Evolutionary conservation across 2,329 filamentous ascomycete species (phyloP).

Genomic region (Dactylellina cionopaga): DNA sequence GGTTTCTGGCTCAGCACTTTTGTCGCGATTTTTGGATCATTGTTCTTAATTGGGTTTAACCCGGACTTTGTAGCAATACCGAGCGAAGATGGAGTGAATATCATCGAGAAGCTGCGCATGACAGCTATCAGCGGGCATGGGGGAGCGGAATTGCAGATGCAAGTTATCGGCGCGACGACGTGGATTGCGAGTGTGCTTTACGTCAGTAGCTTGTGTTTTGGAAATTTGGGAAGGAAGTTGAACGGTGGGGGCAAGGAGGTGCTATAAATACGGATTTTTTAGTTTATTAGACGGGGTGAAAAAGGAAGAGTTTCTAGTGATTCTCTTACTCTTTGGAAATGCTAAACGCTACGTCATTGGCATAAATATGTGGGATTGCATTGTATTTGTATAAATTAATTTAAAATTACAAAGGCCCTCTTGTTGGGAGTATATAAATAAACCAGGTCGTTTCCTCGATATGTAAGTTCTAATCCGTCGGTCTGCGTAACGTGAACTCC

Average conservation of each 20-base stretch:
- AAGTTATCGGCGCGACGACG: conserved; percentile 76
- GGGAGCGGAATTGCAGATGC: conserved; percentile 69
- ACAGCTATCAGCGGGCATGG: conserved; percentile 54
- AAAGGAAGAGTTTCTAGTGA: too few species aligned
- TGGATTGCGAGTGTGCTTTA: conserved; percentile 96
- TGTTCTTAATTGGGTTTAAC: conserved; percentile 76
- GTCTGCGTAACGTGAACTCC: too few species aligned
- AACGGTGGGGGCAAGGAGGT: conserved; percentile 4
- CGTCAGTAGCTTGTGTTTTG: conserved; percentile 94
- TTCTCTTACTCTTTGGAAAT: too few species aligned
- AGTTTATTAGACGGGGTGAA: background rate
- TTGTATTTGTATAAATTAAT: too few species aligned
- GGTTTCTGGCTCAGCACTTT: conserved; percentile 82
- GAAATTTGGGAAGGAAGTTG: conserved; percentile 87
- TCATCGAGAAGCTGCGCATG: conserved; percentile 56
- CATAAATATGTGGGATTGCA: too few species aligned
- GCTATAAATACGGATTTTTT: background rate
- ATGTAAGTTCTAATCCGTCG: too few species aligned
- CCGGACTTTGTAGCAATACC: conserved; percentile 80
- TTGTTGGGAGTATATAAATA: too few species aligned
- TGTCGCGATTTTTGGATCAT: conserved; percentile 78
- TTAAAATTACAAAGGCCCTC: too few species aligned
- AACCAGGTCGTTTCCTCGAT: too few species aligned
- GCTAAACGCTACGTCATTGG: too few species aligned
- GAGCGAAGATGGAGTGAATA: conserved; percentile 58